These are phyloP conservation scores for Scutellaria minor DNA, from an alignment of 257 asterid genomes.

Conservation along the genomic window DNA sequence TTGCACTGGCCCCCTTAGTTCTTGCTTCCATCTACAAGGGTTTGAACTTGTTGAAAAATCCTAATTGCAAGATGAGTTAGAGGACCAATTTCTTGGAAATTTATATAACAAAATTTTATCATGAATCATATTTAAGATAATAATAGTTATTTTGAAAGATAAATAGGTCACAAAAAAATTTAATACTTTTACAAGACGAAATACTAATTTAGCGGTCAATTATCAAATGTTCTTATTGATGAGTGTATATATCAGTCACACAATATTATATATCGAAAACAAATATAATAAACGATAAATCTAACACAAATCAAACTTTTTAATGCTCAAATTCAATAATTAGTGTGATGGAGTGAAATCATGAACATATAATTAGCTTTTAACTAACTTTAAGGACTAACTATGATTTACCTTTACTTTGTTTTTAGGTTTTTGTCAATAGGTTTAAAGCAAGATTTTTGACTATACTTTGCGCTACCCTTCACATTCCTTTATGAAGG, in stretches of 20 bases:
- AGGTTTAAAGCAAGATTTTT: conserved; percentile 28
- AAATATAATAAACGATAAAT: neutral
- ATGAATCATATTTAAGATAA: neutral
- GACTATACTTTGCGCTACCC: neutral
- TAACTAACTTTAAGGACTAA: neutral
- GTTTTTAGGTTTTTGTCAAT: neutral
- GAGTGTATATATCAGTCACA: too few relatives aligned
- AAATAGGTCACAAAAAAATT: neutral
- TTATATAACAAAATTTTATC: neutral
- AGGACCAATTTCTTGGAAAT: neutral
- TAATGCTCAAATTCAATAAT: neutral
- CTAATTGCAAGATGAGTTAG: neutral
- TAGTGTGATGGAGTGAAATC: neutral
- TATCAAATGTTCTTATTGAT: too few relatives aligned
- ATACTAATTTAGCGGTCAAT: too few relatives aligned
- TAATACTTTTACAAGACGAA: too few relatives aligned
- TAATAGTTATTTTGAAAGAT: neutral
- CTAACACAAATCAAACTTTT: neutral
- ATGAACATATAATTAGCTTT: neutral
- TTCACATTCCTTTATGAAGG: conserved; percentile 36
- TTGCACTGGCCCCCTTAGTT: conserved; percentile 43
- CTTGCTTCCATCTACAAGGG: conserved; percentile 35
- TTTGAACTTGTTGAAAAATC: conserved; percentile 24
- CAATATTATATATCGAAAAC: too few relatives aligned
- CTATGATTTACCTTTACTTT: neutral